Conservation (phyloP, 257 asterid species). For the Cynanchum wilfordii region DNA sequence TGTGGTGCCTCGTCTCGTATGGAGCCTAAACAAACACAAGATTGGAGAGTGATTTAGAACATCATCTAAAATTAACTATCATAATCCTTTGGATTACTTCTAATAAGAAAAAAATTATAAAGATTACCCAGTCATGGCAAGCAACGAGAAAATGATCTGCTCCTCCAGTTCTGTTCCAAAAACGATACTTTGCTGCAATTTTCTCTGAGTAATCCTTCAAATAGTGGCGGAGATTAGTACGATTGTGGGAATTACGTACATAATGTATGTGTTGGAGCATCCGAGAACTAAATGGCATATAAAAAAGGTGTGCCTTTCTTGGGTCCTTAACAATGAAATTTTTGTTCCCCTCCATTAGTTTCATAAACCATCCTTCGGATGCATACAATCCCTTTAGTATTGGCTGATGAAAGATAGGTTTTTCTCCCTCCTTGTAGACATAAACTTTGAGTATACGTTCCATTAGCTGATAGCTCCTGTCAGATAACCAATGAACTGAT, state of each 20-base stretch:
- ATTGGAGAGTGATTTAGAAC: background rate
- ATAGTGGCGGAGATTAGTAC: slow-evolving; percentile 63
- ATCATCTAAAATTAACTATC: background rate
- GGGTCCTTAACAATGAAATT: slow-evolving; percentile 70
- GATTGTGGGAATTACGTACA: slow-evolving; percentile 70
- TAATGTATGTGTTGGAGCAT: slow-evolving; percentile 58
- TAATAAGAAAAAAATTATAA: background rate
- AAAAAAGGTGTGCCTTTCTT: slow-evolving; percentile 72
- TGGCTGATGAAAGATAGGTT: slow-evolving; percentile 87
- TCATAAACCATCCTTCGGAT: slow-evolving; percentile 97
- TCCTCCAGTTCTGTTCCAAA: slow-evolving; percentile 93
- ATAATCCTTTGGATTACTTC: background rate
- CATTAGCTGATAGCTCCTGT: slow-evolving; percentile 90
- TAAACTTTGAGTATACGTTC: slow-evolving; percentile 63
- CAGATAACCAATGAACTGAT: slow-evolving; percentile 4
- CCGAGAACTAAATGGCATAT: slow-evolving; percentile 85
- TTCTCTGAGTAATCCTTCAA: slow-evolving; percentile 66
- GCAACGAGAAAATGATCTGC: slow-evolving; percentile 94
- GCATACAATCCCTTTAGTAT: slow-evolving; percentile 75
- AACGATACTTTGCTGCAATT: slow-evolving; percentile 71
- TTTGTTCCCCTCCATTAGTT: slow-evolving; percentile 78
- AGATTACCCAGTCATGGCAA: slow-evolving; percentile 90
- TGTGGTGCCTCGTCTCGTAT: slow-evolving; percentile 73
- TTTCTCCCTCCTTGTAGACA: slow-evolving; percentile 72
- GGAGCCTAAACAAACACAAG: slow-evolving; percentile 54